These are phyloP conservation scores for Podospora sp. DNA, from an alignment of 495 filamentous ascomycete genomes.

Conservation along the genomic window DNA sequence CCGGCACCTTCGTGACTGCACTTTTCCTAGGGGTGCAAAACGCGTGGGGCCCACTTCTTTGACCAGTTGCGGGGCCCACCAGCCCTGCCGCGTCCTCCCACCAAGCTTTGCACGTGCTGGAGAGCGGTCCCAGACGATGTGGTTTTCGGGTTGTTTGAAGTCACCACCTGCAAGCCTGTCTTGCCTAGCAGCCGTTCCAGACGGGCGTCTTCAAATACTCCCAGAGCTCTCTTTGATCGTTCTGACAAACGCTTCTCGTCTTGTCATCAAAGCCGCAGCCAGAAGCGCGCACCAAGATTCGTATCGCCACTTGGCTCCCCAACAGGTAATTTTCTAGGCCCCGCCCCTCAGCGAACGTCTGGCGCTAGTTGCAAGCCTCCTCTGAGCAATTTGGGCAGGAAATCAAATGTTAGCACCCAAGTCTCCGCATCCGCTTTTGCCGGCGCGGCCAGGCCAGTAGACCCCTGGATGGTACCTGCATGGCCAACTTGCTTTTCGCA, in stretches of 20 bases:
- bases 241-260: not conserved
- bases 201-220: not conserved
- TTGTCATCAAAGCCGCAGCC: not conserved
- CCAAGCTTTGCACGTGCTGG: not conserved
- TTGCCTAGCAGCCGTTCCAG: no score
- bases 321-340: constrained; percentile 1
- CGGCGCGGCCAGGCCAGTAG: not conserved
- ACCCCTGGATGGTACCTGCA: constrained; percentile 12
- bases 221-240: not conserved
- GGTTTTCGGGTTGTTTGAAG: not conserved
- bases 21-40: not conserved
- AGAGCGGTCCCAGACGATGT: not conserved
- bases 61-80: not conserved
- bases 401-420: constrained; percentile 19
- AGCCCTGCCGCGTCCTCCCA: not conserved
- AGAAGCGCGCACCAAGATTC: not conserved
- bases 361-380: constrained; percentile 16
- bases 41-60: not conserved
- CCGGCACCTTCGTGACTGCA: not conserved
- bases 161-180: not conserved
- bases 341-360: not conserved
- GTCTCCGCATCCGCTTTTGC: constrained; percentile 1
- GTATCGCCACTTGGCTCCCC: not conserved
- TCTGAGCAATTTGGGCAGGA: constrained; percentile 14
- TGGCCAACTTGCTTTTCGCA: constrained; percentile 8